A percentile compares a stretch with the other conserved stretches of the same genome.
phyloP scores from a whole-genome alignment of 495 filamentous ascomycete genomes.

The Daldinia grandis region DNA sequence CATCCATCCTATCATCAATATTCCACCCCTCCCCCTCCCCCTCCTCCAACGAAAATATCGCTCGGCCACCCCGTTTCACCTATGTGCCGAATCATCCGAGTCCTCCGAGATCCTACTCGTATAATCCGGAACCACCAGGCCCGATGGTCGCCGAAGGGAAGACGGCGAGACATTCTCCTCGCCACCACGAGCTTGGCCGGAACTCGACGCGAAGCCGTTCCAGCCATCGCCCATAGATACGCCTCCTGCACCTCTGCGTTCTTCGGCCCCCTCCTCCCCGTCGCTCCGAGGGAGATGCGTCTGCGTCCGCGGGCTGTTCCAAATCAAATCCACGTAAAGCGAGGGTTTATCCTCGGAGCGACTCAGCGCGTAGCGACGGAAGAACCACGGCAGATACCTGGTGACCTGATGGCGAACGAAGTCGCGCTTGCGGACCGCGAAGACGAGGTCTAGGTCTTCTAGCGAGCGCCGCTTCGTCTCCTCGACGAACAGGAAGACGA shows the following conservation, averaged over 20 bases:
- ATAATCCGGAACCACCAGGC: neutral
- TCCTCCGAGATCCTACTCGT: conserved; percentile 16
- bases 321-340: conserved; percentile 40
- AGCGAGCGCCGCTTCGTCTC: conserved; percentile 45
- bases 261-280: neutral
- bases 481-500: conserved; percentile 47
- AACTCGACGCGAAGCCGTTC: conserved; percentile 7
- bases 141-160: conserved; percentile 7
- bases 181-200: neutral
- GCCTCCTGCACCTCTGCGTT: neutral
- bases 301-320: conserved; percentile 17
- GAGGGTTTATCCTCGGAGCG: conserved; percentile 13
- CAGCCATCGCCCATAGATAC: neutral
- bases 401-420: conserved; percentile 44
- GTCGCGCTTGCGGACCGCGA: conserved; percentile 42
- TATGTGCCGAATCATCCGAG: conserved; percentile 31
- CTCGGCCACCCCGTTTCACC: neutral
- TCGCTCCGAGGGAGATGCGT: neutral
- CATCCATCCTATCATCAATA: neutral
- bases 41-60: neutral
- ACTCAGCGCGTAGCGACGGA: conserved; percentile 36
- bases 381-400: conserved; percentile 44
- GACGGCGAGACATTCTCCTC: conserved; percentile 10
- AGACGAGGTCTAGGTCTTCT: conserved; percentile 46
- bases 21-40: neutral